phyloP scores from a whole-genome alignment of 805 yeast species.

The Candida chauliodis region DNA sequence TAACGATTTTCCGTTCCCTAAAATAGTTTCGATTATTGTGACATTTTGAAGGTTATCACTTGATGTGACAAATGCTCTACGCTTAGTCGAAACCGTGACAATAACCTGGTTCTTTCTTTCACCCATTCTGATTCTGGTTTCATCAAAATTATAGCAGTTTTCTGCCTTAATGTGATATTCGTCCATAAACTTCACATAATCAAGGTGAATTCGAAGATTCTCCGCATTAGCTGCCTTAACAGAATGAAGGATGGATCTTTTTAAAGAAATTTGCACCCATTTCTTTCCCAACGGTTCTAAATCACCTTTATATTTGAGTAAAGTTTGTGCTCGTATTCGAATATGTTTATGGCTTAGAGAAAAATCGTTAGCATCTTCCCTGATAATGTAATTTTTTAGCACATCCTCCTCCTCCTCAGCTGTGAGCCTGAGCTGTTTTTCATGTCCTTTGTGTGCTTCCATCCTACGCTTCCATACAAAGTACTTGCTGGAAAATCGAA shows the following conservation, averaged over 20 bases:
- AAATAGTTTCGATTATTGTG: background rate
- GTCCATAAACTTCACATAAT: too few relatives aligned
- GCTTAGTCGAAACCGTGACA: too few relatives aligned
- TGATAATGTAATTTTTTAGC: background rate
- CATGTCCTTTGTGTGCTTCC: background rate
- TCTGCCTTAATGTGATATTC: too few relatives aligned
- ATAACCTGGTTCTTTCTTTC: too few relatives aligned
- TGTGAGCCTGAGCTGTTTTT: background rate
- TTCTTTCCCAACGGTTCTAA: conserved; percentile 1
- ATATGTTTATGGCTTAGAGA: background rate
- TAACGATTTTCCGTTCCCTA: background rate
- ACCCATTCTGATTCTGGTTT: too few relatives aligned
- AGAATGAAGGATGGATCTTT: background rate
- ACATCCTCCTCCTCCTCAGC: conserved; percentile 1
- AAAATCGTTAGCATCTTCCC: background rate
- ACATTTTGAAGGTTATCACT: background rate
- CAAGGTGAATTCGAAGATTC: too few relatives aligned
- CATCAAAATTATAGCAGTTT: too few relatives aligned
- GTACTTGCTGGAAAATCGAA: background rate
- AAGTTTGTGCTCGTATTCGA: background rate
- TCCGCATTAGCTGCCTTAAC: background rate
- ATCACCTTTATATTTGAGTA: conserved; percentile 1
- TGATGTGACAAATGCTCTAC: too few relatives aligned
- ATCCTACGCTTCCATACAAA: background rate
- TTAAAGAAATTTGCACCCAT: conserved; percentile 1